Base-by-base conservation (phyloP, 2,329 filamentous ascomycete species). In the Aspergillus vadensis region DNA sequence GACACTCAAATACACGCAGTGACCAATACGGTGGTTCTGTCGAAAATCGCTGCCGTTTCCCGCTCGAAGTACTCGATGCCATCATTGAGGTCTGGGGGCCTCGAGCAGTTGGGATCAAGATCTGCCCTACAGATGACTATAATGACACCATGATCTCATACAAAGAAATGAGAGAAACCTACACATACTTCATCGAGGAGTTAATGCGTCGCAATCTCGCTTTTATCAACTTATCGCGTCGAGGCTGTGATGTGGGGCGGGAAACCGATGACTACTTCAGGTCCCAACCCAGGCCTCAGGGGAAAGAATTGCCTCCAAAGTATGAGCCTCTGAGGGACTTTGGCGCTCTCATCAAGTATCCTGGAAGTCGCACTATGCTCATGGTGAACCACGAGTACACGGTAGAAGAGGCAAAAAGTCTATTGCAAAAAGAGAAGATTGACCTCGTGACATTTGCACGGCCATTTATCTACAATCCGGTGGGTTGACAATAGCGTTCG, bases 11-110 rank as follows among this genome's bases (percentile, higher is more conserved):
- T 55, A 53, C 30, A 19, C 69, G 74, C 50, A 69, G 65, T 1
- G 73, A 74, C 52, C 53, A 49, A 15, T 76, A 76, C 60, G 74
- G 74, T 38, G 74, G 74, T 30, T 66, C 65, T 14, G 64, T 67
- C 4, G 67, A 72, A 47, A 72, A 72, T 48, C 67, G 74, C 12
- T 71, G 68, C 60, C 64, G 67, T 15, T 75, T 76, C 62, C 57
- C 68, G 3, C 68, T 76, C 12, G 69, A 75, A 51, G 67, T 74
- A 2, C 57, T 74, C 32, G 66, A 71, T 9, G 70, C 69, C 0
- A 66, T 76, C 1, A 65, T 68, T 8, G 47, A 52, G 1, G 68
- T 72, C 27, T 68, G 64, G 48, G 66, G 68, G 12, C 17, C 65
- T 15, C 56, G 57, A 14, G 27, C 51, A 41, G 63, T 70, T n/a